Base-by-base conservation (phyloP, 805 yeast genomes). In the Myxozyma neglecta region DNA sequence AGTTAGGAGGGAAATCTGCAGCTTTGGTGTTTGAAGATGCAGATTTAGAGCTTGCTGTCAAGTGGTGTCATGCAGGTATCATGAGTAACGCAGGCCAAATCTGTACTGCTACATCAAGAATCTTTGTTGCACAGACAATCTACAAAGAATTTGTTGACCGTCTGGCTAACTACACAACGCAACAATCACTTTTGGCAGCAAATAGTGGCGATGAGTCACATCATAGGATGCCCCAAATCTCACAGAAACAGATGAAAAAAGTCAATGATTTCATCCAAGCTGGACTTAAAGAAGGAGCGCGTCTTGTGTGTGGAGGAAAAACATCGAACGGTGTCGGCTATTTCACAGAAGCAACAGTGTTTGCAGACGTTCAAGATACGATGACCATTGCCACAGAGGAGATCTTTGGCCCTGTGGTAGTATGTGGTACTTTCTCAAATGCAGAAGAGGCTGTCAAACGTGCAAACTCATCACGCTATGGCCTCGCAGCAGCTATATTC, bases 1-100 rank as follows among this genome's bases (percentile, higher is more conserved):
- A 92, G 79, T 85, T 90, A 69, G 98, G 98, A 72, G 98, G 98
- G 73, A 92, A 92, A 79, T 90, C 97, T 29, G 96, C 97, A 70
- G 86, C 88, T 75, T 85, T 92, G 68, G 86, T 92, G 50, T 90
- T 88, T 73, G 86, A 87, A 70, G 97, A 92, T 72, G 94, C 96
- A 52, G 85, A 92, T 75, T 72, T 92, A 60, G 86, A 87, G 49
- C 80, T 80, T 71, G 90, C 97, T 54, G 87, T 89, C 50, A 80
- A 84, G 66, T 83, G 85, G 79, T 85, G 90, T 68, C 81, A 89
- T 50, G 74, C 81, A 57, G 97, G 96, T 75, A 88, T 91, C 71
- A 89, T 88, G 82, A 89, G 83, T 81, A 92, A 92, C 81, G 85
- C 92, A 73, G 98, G 98, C 77, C 97, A 92, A 79, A 94, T 91